A percentile compares a stretch with the other conserved stretches of the same genome.
Evolutionary conservation across 805 yeast species (phyloP).

Genomic region (Saccharomycopsis fermentans): DNA sequence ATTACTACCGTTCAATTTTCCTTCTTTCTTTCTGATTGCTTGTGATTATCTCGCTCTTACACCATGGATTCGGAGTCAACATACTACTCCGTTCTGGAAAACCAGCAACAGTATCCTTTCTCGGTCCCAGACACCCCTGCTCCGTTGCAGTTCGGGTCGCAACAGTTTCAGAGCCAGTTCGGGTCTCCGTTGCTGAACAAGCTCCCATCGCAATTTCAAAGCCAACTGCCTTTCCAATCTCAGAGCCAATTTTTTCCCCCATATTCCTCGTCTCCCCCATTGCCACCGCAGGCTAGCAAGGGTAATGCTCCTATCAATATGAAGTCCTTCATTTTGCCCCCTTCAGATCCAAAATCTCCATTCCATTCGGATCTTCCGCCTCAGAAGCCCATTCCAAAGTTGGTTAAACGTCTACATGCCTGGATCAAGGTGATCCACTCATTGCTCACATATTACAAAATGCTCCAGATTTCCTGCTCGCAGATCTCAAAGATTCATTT

Average conservation of each 20-base stretch:
- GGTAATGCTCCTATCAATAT: neutral
- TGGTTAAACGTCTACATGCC: constrained; percentile 10
- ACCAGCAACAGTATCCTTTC: neutral
- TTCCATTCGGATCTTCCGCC: constrained; percentile 12
- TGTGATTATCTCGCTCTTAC: too few species aligned
- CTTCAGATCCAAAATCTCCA: constrained; percentile 10
- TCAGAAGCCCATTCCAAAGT: constrained; percentile 7
- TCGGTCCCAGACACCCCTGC: neutral
- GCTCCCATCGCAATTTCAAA: neutral
- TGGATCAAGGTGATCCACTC: constrained; percentile 15
- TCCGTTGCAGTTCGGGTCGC: neutral
- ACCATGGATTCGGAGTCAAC: neutral
- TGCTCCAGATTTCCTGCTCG: constrained; percentile 5
- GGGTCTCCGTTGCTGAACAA: neutral
- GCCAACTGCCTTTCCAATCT: neutral
- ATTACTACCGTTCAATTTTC: too few species aligned
- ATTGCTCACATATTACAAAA: constrained; percentile 9
- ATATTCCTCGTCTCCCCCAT: neutral
- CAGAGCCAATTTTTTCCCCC: neutral
- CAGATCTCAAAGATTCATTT: constrained; percentile 14
- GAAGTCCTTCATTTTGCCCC: constrained; percentile 6
- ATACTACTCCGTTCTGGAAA: neutral
- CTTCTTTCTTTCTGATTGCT: too few species aligned
- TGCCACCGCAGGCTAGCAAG: neutral
- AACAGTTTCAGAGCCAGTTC: neutral